A percentile compares a stretch with the other conserved stretches of the same genome.
Conservation (phyloP, 352 stramenopile species). For the Phytophthora brassicae region DNA sequence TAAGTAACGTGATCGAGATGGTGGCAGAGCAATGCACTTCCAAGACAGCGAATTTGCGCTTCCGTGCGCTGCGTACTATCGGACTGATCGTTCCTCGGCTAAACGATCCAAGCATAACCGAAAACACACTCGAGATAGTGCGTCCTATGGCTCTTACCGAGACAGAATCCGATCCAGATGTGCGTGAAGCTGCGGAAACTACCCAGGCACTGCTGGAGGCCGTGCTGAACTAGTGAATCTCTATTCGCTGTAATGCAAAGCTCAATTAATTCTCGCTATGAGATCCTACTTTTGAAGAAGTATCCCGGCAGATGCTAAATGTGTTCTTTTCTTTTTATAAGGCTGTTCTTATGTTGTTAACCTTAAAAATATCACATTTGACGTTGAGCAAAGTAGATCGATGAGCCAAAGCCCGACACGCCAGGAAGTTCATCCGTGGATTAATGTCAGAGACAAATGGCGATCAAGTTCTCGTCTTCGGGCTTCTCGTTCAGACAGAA, state of each 20-base stretch:
- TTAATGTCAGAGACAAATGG: slow-evolving; percentile 5
- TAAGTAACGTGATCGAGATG: slow-evolving; percentile 60
- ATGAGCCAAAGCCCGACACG: slow-evolving; percentile 9
- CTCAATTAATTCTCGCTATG: slow-evolving; percentile 26
- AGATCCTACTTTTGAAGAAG: slow-evolving; percentile 16
- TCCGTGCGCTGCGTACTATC: slow-evolving; percentile 75
- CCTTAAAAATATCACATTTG: slow-evolving; percentile 2
- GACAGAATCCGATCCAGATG: slow-evolving; percentile 71
- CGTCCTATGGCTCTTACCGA: slow-evolving; percentile 57
- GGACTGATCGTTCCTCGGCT: slow-evolving; percentile 63
- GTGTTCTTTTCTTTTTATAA: slow-evolving; percentile 22
- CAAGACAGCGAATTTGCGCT: slow-evolving; percentile 81
- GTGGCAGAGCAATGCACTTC: slow-evolving; percentile 79
- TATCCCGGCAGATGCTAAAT: slow-evolving; percentile 2
- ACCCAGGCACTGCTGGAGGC: slow-evolving; percentile 58
- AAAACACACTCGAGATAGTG: slow-evolving; percentile 79
- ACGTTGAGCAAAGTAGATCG: not conserved
- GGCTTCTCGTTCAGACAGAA: slow-evolving; percentile 9
- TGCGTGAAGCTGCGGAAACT: slow-evolving; percentile 68
- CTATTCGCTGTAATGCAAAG: slow-evolving; percentile 19
- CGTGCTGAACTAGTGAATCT: slow-evolving; percentile 44
- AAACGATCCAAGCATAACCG: slow-evolving; percentile 62
- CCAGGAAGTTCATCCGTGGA: slow-evolving; percentile 17
- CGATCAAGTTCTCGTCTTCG: slow-evolving; percentile 4
- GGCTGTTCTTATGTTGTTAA: slow-evolving; percentile 3